These are phyloP conservation scores for Geosmithia putterillii DNA, from an alignment of 2,329 filamentous ascomycete genomes.

Conservation along the genomic window DNA sequence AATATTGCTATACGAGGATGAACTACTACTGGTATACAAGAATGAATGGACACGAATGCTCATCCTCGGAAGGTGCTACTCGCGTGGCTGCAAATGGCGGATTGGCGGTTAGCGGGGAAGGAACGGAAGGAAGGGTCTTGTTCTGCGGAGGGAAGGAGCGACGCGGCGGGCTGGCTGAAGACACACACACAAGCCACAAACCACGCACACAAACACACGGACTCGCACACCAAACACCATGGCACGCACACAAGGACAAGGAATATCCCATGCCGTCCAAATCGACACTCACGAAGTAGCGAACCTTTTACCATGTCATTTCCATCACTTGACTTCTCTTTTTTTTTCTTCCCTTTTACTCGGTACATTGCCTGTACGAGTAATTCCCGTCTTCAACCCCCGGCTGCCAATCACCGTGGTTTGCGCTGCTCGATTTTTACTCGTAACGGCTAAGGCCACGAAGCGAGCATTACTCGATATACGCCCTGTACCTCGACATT, in stretches of 20 bases:
- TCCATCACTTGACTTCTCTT: too few species aligned
- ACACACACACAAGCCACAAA: neutral
- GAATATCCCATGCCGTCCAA: too few species aligned
- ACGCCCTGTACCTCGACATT: neutral
- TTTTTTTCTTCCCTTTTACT: neutral
- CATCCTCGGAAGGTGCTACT: too few species aligned
- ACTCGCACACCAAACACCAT: neutral
- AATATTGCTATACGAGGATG: too few species aligned
- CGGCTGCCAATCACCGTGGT: neutral
- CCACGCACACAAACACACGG: neutral
- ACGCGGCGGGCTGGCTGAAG: neutral
- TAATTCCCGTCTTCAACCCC: neutral
- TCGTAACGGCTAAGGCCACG: neutral
- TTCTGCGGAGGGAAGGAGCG: neutral
- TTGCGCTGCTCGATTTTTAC: neutral
- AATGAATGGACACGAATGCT: too few species aligned
- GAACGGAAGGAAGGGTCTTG: neutral
- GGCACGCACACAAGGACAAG: too few species aligned
- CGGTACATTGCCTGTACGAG: neutral
- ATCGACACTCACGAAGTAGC: too few species aligned
- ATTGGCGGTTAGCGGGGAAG: too few species aligned
- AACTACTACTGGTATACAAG: too few species aligned
- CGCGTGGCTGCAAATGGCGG: too few species aligned
- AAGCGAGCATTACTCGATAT: too few species aligned
- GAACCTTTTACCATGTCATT: too few species aligned